These are phyloP conservation scores for Lindgomyces ingoldianus DNA, from an alignment of 495 filamentous ascomycete genomes.

Conservation along the genomic window DNA sequence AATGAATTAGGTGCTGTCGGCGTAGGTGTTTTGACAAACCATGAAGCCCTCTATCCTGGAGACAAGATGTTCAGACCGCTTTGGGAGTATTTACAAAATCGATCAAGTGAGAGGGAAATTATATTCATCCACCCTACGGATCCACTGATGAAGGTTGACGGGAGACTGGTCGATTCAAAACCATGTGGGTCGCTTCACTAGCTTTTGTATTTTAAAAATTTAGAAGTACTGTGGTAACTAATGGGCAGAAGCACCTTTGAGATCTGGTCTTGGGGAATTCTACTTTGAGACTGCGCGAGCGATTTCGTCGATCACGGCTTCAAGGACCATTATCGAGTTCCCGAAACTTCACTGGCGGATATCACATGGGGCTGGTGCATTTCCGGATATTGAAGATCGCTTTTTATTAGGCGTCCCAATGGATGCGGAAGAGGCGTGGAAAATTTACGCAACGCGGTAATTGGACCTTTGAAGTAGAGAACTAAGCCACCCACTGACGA, in stretches of 20 bases:
- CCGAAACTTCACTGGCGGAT: constrained; percentile 34
- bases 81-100: constrained; percentile 28
- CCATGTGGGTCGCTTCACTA: constrained; percentile 22
- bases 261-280: constrained; percentile 36
- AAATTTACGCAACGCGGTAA: constrained; percentile 27
- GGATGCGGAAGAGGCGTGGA: constrained; percentile 23
- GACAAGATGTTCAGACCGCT: constrained; percentile 26
- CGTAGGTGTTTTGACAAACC: constrained; percentile 36
- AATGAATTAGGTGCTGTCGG: constrained; percentile 33
- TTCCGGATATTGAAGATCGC: constrained; percentile 36
- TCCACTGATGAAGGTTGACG: constrained; percentile 27
- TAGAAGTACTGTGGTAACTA: too few species aligned
- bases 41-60: constrained; percentile 38
- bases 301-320: constrained; percentile 35
- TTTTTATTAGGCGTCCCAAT: constrained; percentile 35
- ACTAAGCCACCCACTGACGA: neutral
- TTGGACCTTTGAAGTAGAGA: neutral
- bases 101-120: constrained; percentile 16
- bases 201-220: neutral
- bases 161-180: constrained; percentile 28
- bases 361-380: constrained; percentile 39
- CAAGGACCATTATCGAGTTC: constrained; percentile 33
- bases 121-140: constrained; percentile 40
- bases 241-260: constrained; percentile 24
- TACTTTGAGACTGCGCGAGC: constrained; percentile 41